Base-by-base conservation (phyloP, 805 yeast genomes). In the Sugiyamaella mastotermitis region DNA sequence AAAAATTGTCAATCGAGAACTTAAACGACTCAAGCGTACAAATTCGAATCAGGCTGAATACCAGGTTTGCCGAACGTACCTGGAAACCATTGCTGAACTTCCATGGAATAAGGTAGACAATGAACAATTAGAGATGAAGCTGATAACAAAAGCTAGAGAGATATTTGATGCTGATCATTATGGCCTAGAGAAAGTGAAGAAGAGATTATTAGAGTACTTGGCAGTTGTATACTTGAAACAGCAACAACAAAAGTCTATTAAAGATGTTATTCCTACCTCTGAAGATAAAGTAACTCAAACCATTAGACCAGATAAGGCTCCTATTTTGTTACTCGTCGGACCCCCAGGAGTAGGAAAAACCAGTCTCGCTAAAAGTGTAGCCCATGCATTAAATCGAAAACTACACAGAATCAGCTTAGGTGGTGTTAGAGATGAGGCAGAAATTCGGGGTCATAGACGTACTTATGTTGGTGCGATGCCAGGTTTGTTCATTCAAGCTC, bases 271-370 rank as follows among this genome's bases (percentile, higher is more conserved):
- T 6, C 9, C 30, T 27, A 7, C 5, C 6, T 15, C 20, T 22
- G 23, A 16, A 18, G 5, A 18, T 31, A 18, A 15, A 15, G 31
- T 24, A n/a, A 19, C 9, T 23, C 37, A 30, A 27, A 29, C 35
- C 21, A 16, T 21, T 15, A 24, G 10, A 9, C n/a, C 22, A 14
- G 37, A 38, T 16, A 49, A 65, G 52, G 74, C 94, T 1, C 95
- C 95, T 5, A 85, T 86, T 31, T 59, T 86, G 29, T 66, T 86
- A 58, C 69, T 86, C 41, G 85, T 84, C 4, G 96, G 95, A 0
- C 95, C 95, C 8, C 96, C 95, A 0, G 96, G 96, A 25, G 92
- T 85, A 10, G 96, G 96, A 20, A 86, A 86, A 57, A 86, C 96
- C 0, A 80, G 92, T 1, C 65, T 86, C 40, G 95, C 95, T 3